Base-by-base conservation (phyloP, 192 early-diverging fungal genomes). In the Podila horticola region DNA sequence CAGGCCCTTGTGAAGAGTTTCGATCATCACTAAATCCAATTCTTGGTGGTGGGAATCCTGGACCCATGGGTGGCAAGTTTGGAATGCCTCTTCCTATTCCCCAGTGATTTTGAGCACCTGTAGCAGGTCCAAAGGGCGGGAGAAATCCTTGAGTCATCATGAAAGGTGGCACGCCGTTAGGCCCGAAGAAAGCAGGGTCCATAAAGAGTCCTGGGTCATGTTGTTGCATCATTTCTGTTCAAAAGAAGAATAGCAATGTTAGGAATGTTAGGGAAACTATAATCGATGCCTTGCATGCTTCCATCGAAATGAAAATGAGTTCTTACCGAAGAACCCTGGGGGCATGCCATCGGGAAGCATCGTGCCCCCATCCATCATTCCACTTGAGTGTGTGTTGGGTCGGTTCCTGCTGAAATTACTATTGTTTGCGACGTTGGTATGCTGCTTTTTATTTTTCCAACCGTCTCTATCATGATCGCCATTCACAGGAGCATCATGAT, bases 391-490 rank as follows among this genome's bases (percentile, higher is more conserved):
- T 73, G 61, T 61, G 71, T 69, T 29, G 66, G 45, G 50, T 34
- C 77, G 66, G 24, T 69, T 69, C 69, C 77, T 81, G 48, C 68
- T 72, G 71, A 58, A 64, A 57, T 68, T 63, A 65, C 45, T 68
- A 65, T 67, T 64, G 59, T 59, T 38, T 61, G 64, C 59, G 45
- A 4, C 9, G 70, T 36, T 72, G 60, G 48, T 62, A 52, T 72
- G 63, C n/a, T 52, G 77, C 67, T 73, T 81, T 73, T 81, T 81
- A 81, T 81, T 81, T 66, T 73, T 81, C 77, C 70, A 81, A 58
- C 70, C 72, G 58, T 73, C 77, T 59, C 71, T 81, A 69, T 69
- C 67, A 66, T 69, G 66, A 51, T 81, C 71, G 17, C 50, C 66
- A 4, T 58, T 49, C 41, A 22, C 20, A 28, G 13, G 34, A 36